phyloP scores from a whole-genome alignment of 1,139 yeast genomes.

The Taphrina confusa region DNA sequence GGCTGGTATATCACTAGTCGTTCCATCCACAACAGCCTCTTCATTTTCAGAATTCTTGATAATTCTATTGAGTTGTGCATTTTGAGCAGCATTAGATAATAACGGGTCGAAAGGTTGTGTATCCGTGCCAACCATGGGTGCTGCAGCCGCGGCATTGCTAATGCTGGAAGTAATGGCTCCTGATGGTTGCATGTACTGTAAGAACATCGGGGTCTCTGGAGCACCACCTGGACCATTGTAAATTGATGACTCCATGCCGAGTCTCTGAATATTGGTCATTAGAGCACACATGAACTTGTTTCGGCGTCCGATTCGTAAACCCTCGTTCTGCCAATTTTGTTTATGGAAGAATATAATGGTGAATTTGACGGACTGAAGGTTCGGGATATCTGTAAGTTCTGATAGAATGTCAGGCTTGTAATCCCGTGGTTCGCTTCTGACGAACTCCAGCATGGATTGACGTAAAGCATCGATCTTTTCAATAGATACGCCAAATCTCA shows the following conservation, averaged over 20 bases:
- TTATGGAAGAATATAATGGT: constrained; percentile 45
- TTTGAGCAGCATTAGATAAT: constrained; percentile 24
- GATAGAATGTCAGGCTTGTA: constrained; percentile 46
- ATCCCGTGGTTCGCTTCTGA: constrained; percentile 48
- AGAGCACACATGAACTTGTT: constrained; percentile 40
- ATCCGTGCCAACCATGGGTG: neutral
- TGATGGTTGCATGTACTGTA: constrained; percentile 10
- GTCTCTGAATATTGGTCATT: constrained; percentile 36
- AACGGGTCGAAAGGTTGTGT: constrained; percentile 26
- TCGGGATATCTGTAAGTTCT: constrained; percentile 47
- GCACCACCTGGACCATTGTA: constrained; percentile 36
- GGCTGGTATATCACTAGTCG: neutral
- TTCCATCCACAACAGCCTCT: constrained; percentile 14
- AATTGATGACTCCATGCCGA: constrained; percentile 35
- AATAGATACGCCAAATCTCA: constrained; percentile 46
- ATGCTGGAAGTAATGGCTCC: neutral
- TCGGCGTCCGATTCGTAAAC: constrained; percentile 38
- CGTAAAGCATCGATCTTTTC: constrained; percentile 47
- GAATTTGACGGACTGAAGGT: constrained; percentile 47
- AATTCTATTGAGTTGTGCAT: constrained; percentile 10
- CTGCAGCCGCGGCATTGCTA: neutral
- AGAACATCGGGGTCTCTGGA: constrained; percentile 33
- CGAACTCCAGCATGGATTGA: constrained; percentile 44
- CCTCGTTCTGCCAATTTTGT: constrained; percentile 48
- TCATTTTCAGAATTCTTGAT: constrained; percentile 4